Conservation (phyloP, 345 rosid species). For the Linum usitatissimum region DNA sequence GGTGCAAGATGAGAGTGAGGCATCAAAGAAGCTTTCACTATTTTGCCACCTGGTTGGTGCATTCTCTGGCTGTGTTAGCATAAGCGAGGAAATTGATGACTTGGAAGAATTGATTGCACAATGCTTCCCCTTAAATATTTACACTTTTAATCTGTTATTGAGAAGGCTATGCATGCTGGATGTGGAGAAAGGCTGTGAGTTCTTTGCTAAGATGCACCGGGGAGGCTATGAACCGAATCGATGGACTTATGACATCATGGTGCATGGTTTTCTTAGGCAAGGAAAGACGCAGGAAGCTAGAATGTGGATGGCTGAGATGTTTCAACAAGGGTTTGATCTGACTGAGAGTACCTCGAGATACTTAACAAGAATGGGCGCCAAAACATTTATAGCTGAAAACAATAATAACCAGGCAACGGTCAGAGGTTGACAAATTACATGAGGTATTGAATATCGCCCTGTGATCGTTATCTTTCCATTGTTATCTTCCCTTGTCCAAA, state of each 20-base stretch:
- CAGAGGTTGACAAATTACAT: no score
- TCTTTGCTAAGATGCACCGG: slow-evolving; percentile 31
- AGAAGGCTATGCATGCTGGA: slow-evolving; percentile 26
- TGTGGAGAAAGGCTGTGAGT: slow-evolving; percentile 32
- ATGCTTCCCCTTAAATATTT: slow-evolving; percentile 48
- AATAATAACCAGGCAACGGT: no score
- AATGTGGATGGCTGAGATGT: slow-evolving; percentile 29
- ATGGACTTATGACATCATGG: slow-evolving; percentile 43
- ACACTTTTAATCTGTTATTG: slow-evolving; percentile 60
- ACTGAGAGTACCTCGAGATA: neutral
- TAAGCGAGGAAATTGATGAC: slow-evolving; percentile 24
- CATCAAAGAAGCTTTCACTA: slow-evolving; percentile 25
- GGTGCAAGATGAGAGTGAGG: slow-evolving; percentile 21
- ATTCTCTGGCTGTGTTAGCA: slow-evolving; percentile 36
- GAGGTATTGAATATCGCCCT: no score
- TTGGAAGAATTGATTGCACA: slow-evolving; percentile 42
- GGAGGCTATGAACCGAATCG: slow-evolving; percentile 56
- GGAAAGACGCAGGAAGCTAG: slow-evolving; percentile 31
- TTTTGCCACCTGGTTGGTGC: slow-evolving; percentile 55
- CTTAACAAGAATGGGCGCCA: neutral
- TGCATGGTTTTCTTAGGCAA: slow-evolving; percentile 23
- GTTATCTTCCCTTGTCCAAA: no score
- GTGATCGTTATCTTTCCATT: no score
- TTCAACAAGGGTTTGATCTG: slow-evolving; percentile 18
- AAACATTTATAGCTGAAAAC: no score